Conservation (phyloP, 805 yeast species). For the Vanderwaltozyma tropicalis region DNA sequence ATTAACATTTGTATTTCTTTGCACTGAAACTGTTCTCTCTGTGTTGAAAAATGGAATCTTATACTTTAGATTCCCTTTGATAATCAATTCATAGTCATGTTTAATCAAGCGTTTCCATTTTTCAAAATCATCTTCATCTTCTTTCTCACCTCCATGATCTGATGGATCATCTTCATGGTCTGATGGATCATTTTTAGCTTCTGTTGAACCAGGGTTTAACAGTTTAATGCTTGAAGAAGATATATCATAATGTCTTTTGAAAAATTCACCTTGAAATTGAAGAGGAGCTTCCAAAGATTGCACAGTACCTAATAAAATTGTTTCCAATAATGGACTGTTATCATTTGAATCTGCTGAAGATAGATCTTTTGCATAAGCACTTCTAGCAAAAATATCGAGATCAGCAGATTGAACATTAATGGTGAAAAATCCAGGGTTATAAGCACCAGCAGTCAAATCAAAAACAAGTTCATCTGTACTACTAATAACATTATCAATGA, state of each 20-base stretch:
- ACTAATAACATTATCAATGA: constrained; percentile 62
- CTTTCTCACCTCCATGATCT: constrained; percentile 9
- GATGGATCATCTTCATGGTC: not conserved
- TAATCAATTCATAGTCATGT: constrained; percentile 76
- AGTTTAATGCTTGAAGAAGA: constrained; percentile 64
- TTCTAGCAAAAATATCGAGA: constrained; percentile 76
- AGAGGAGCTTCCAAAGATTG: constrained; percentile 59
- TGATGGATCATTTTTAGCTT: constrained; percentile 4
- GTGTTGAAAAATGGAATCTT: constrained; percentile 52
- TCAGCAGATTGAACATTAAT: constrained; percentile 56
- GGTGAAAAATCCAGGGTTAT: constrained; percentile 78
- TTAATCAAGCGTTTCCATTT: constrained; percentile 69
- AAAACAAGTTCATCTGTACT: constrained; percentile 79
- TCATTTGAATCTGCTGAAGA: constrained; percentile 4
- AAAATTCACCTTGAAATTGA: constrained; percentile 65
- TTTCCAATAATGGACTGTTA: constrained; percentile 34
- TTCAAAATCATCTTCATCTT: constrained; percentile 27
- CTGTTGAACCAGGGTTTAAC: constrained; percentile 53
- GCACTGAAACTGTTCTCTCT: constrained; percentile 49
- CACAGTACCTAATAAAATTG: constrained; percentile 68
- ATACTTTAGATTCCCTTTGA: constrained; percentile 75
- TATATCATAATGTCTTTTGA: constrained; percentile 47
- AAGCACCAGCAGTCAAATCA: constrained; percentile 65
- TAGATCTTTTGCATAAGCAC: constrained; percentile 33
- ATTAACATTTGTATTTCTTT: constrained; percentile 46